Percentiles rank a stretch among this genome's conserved stretches.
phyloP scores from a whole-genome alignment of 352 stramenopile species.

The Globisporangium spinosum region DNA sequence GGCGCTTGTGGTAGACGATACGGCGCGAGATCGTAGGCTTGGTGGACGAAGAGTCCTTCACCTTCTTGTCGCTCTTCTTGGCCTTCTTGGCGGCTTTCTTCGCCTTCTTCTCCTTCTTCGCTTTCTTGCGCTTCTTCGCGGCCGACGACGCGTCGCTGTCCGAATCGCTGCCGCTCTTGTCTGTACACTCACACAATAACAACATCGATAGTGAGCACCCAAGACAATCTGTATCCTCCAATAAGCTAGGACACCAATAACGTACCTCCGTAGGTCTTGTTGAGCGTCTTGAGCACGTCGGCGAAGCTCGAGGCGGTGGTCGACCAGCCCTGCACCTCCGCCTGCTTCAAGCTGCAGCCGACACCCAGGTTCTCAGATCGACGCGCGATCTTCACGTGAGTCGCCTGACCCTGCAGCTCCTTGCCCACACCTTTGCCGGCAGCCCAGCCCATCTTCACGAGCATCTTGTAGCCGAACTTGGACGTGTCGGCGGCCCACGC shows the following conservation, averaged over 20 bases:
- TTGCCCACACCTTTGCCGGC: slow-evolving; percentile 92
- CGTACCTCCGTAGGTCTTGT: slow-evolving; percentile 67
- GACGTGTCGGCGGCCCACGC: slow-evolving; percentile 83
- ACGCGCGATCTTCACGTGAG: slow-evolving; percentile 85
- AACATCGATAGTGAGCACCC: not conserved
- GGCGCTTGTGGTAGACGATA: slow-evolving; percentile 78
- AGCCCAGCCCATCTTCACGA: slow-evolving; percentile 96
- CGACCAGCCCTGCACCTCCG: slow-evolving; percentile 85
- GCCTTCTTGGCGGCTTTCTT: slow-evolving; percentile 58
- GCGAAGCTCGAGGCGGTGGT: slow-evolving; percentile 75
- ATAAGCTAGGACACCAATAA: not conserved
- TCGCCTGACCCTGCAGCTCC: slow-evolving; percentile 85
- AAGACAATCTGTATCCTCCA: not conserved
- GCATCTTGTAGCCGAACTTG: slow-evolving; percentile 95
- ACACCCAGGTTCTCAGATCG: slow-evolving; percentile 89
- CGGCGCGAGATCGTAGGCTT: slow-evolving; percentile 49
- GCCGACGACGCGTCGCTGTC: slow-evolving; percentile 30
- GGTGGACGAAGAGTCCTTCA: slow-evolving; percentile 22
- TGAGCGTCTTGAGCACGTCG: slow-evolving; percentile 82
- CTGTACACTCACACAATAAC: slow-evolving; percentile 8
- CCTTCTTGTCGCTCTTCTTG: slow-evolving; percentile 58
- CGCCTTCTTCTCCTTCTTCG: slow-evolving; percentile 48
- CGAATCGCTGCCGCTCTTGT: slow-evolving; percentile 33
- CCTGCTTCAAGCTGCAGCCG: slow-evolving; percentile 88
- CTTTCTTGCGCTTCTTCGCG: slow-evolving; percentile 55